A percentile compares a stretch with the other conserved stretches of the same genome.
Conservation (phyloP, 2,329 filamentous ascomycete genomes). For the Trichoderma semiorbis region DNA sequence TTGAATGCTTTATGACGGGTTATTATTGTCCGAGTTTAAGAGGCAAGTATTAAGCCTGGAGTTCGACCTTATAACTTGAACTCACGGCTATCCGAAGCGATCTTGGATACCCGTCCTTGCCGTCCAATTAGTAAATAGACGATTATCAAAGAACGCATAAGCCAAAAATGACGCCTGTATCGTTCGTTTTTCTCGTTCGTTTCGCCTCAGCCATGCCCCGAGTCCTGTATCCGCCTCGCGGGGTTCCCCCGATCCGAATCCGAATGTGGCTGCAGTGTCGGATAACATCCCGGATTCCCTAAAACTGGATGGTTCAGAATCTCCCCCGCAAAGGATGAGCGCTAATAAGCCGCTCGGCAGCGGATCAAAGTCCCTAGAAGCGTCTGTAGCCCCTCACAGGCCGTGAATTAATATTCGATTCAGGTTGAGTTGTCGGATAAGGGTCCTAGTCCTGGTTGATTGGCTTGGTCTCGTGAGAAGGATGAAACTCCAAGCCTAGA, state of each 20-base stretch:
- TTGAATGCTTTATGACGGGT: neutral
- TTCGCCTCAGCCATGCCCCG: neutral
- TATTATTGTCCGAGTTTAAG: neutral
- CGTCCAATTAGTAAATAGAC: neutral
- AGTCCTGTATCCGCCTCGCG: neutral
- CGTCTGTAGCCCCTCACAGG: neutral
- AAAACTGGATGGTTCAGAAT: neutral
- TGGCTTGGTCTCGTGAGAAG: neutral
- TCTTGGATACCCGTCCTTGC: neutral
- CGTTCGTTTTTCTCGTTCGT: neutral
- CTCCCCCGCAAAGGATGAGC: neutral
- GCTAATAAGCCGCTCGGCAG: neutral
- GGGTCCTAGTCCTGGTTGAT: neutral
- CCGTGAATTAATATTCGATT: neutral
- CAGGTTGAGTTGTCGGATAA: neutral
- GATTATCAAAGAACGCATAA: slow-evolving; percentile 1
- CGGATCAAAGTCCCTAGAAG: neutral
- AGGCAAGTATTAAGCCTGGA: neutral
- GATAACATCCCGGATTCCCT: neutral
- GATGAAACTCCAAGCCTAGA: neutral
- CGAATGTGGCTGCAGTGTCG: slow-evolving; percentile 10
- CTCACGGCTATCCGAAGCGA: neutral
- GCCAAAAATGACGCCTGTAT: neutral
- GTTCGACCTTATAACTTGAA: neutral
- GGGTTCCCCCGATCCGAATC: slow-evolving; percentile 8